These are phyloP conservation scores for Athelia psychrophila DNA, from an alignment of 1,284 basidiomycete species.

Conservation along the genomic window DNA sequence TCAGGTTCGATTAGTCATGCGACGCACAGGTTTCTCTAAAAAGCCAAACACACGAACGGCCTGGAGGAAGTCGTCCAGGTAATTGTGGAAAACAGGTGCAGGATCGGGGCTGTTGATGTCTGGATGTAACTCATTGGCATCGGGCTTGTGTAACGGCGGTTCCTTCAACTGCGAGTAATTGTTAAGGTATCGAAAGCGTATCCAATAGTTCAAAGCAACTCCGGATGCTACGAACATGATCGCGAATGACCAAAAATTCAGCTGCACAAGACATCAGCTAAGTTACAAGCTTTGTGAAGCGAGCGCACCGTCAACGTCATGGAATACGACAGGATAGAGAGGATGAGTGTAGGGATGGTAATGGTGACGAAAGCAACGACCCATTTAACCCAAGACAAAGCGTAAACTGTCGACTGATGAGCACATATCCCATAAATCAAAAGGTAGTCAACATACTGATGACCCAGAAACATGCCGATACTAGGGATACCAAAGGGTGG, in stretches of 20 bases:
- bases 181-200: slow-evolving; percentile 80
- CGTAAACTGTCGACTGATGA: slow-evolving; percentile 56
- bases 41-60: slow-evolving; percentile 96
- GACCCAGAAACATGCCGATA: slow-evolving; percentile 85
- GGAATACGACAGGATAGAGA: slow-evolving; percentile 81
- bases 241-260: slow-evolving; percentile 88
- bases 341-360: slow-evolving; percentile 73
- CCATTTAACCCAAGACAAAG: slow-evolving; percentile 72
- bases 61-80: slow-evolving; percentile 92
- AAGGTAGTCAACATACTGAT: slow-evolving; percentile 48
- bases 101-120: slow-evolving; percentile 76
- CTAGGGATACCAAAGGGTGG: slow-evolving; percentile 67
- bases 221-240: slow-evolving; percentile 68
- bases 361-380: slow-evolving; percentile 78
- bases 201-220: slow-evolving; percentile 77
- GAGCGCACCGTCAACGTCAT: slow-evolving; percentile 76
- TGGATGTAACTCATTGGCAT: slow-evolving; percentile 80
- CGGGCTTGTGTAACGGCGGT: slow-evolving; percentile 74
- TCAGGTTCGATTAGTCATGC: neutral
- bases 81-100: slow-evolving; percentile 86
- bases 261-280: slow-evolving; percentile 35
- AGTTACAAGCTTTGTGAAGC: slow-evolving; percentile 3
- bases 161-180: slow-evolving; percentile 83
- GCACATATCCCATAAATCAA: slow-evolving; percentile 6
- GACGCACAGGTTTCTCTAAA: slow-evolving; percentile 85